Conservation (phyloP, 163 green algal species). For the Chloromonas sp. region DNA sequence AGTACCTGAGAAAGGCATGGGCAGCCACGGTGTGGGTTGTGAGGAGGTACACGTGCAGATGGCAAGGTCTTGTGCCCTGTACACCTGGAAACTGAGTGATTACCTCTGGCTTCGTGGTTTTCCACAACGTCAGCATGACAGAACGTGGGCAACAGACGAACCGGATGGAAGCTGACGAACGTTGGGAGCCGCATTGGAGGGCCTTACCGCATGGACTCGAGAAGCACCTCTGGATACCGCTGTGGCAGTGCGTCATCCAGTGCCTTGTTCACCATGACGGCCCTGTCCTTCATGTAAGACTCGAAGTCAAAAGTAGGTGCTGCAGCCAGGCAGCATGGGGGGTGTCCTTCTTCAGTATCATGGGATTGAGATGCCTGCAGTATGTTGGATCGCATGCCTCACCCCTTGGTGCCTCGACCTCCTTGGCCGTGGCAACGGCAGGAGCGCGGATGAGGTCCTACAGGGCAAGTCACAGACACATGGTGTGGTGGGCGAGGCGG, state of each 20-base stretch:
- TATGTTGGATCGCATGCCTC: background rate
- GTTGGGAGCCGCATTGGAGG: too few relatives aligned
- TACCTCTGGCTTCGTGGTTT: too few relatives aligned
- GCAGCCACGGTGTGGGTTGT: background rate
- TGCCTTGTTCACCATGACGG: conserved; percentile 68
- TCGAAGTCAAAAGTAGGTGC: conserved; percentile 70
- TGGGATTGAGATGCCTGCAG: background rate
- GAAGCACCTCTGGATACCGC: conserved; percentile 84
- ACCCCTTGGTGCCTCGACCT: background rate
- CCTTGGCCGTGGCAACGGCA: background rate
- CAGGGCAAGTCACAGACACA: background rate
- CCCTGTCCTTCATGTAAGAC: conserved; percentile 70
- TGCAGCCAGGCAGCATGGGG: conserved; percentile 5
- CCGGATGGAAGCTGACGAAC: too few relatives aligned
- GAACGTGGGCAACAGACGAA: too few relatives aligned
- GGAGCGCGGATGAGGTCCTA: background rate
- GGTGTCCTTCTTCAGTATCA: background rate
- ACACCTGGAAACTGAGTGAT: too few relatives aligned
- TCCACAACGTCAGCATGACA: too few relatives aligned
- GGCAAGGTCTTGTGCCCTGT: too few relatives aligned
- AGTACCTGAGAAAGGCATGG: conserved; percentile 64
- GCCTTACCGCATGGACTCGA: conserved; percentile 80
- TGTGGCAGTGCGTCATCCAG: conserved; percentile 69
- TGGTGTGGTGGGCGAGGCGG: too few relatives aligned
- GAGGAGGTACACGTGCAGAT: too few relatives aligned